Evolutionary conservation across 192 early-diverging fungal species (phyloP).

Genomic region (Rhizophagus clarus): DNA sequence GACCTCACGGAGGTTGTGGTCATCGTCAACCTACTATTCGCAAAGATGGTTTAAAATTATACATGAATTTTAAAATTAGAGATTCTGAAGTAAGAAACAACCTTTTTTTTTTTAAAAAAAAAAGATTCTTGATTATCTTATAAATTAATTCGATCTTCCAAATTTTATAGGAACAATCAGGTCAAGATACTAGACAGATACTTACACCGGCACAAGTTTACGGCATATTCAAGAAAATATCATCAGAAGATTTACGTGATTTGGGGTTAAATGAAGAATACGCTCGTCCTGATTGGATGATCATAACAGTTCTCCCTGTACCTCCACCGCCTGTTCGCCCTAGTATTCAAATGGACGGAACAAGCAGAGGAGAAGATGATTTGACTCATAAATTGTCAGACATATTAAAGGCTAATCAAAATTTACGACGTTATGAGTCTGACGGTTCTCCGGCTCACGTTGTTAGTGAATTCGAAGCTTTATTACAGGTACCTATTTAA

Average conservation of each 20-base stretch:
- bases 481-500: constrained; percentile 59
- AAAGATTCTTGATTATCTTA: background rate
- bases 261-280: constrained; percentile 90
- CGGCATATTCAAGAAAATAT: constrained; percentile 84
- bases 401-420: constrained; percentile 91
- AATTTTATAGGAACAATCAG: constrained; percentile 47
- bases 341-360: constrained; percentile 91
- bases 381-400: constrained; percentile 93
- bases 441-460: constrained; percentile 90
- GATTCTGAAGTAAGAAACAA: constrained; percentile 37
- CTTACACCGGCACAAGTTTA: constrained; percentile 77
- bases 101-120: background rate
- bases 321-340: constrained; percentile 97
- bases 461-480: constrained; percentile 82
- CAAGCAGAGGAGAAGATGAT: constrained; percentile 90
- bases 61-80: constrained; percentile 50
- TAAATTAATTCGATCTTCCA: background rate
- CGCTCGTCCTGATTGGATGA: constrained; percentile 99
- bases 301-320: constrained; percentile 90
- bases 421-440: constrained; percentile 74
- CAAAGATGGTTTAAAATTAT: constrained; percentile 77
- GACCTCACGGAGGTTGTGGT: constrained; percentile 87
- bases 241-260: constrained; percentile 77
- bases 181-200: constrained; percentile 59
- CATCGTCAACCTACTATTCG: constrained; percentile 77